phyloP scores from a whole-genome alignment of 495 filamentous ascomycete species.

The Aeminium ludgeri region DNA sequence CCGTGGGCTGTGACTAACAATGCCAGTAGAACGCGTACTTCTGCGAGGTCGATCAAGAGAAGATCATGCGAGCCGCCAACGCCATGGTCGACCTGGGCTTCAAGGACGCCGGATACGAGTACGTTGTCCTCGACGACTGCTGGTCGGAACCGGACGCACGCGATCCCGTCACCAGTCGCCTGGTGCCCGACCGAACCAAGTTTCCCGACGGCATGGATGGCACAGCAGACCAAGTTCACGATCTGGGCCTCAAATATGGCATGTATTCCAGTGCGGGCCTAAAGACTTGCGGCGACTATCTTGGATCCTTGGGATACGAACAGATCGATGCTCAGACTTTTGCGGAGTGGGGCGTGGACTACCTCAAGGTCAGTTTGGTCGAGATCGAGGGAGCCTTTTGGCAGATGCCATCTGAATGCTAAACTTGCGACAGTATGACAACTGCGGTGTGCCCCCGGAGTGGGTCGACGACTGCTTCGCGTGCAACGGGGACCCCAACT shows the following conservation, averaged over 20 bases:
- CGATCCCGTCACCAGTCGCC: conserved; percentile 23
- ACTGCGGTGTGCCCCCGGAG: conserved; percentile 37
- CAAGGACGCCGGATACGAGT: conserved; percentile 22
- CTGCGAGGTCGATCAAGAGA: conserved; percentile 13
- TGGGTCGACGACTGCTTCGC: conserved; percentile 29
- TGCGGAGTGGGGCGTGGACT: conserved; percentile 52
- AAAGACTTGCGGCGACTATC: conserved; percentile 46
- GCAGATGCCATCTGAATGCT: too few relatives aligned
- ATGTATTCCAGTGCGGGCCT: conserved; percentile 35
- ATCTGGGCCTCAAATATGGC: conserved; percentile 22
- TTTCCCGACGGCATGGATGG: conserved; percentile 22
- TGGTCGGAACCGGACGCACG: conserved; percentile 14
- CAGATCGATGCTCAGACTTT: conserved; percentile 42
- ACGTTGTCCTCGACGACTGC: conserved; percentile 23
- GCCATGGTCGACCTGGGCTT: conserved; percentile 20
- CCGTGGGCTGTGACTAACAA: neutral
- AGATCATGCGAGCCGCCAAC: conserved; percentile 22
- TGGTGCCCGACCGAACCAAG: conserved; percentile 34
- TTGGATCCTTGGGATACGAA: conserved; percentile 45
- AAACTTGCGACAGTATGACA: too few relatives aligned
- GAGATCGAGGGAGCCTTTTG: neutral
- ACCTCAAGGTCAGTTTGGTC: conserved; percentile 19
- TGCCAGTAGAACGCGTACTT: conserved; percentile 31
- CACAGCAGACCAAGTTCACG: conserved; percentile 19
- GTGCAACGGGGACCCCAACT: conserved; percentile 9